phyloP scores from a whole-genome alignment of 257 asterid species.

The Voacanga thouarsii region DNA sequence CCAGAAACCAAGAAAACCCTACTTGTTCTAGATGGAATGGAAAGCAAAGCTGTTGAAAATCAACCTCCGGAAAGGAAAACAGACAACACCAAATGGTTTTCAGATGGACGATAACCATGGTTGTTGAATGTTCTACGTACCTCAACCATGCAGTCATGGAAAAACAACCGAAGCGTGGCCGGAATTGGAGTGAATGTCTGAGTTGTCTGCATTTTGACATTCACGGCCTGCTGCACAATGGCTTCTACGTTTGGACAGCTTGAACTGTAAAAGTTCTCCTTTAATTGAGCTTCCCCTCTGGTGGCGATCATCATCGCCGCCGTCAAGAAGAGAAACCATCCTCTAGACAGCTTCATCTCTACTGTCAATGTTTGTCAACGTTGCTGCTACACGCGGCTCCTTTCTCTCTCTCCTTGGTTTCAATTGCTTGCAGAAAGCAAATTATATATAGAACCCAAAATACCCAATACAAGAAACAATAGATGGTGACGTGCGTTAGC shows the following conservation, averaged over 20 bases:
- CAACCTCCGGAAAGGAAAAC: too few relatives aligned
- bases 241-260: constrained; percentile 58
- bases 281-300: constrained; percentile 46
- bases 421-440: constrained; percentile 3
- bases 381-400: neutral
- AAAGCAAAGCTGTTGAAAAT: too few relatives aligned
- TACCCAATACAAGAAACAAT: neutral
- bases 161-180: constrained; percentile 64
- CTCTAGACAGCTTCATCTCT: constrained; percentile 27
- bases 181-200: constrained; percentile 59
- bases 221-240: constrained; percentile 44
- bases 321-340: constrained; percentile 21
- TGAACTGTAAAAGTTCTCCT: constrained; percentile 43
- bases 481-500: too few relatives aligned
- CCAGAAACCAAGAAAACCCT: too few relatives aligned
- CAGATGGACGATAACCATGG: neutral
- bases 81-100: neutral
- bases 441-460: neutral
- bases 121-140: constrained; percentile 20
- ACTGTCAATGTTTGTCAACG: neutral
- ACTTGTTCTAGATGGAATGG: too few relatives aligned
- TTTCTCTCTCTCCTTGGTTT: neutral
- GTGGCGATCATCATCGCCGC: constrained; percentile 18
- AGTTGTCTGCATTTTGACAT: constrained; percentile 43
- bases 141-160: constrained; percentile 79